Percentiles rank a stretch among this genome's conserved stretches.
phyloP scores from a whole-genome alignment of 768 basidiomycete species.

The Rhodosporidiobolus sp. region DNA sequence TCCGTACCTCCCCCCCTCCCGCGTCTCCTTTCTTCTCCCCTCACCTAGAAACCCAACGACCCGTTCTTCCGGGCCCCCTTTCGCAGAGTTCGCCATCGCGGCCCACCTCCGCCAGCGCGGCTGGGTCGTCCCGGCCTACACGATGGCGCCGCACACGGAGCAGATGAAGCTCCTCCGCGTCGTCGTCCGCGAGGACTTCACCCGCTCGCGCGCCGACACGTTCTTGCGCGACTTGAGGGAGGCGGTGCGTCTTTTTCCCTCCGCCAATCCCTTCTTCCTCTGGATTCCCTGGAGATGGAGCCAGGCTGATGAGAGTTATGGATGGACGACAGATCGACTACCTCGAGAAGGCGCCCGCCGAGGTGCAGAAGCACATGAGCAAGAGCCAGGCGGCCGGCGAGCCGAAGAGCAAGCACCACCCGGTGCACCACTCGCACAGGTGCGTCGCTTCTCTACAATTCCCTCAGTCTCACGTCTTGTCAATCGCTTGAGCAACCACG shows the following conservation, averaged over 20 bases:
- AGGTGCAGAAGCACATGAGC: slow-evolving; percentile 42
- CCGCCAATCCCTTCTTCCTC: too few species aligned
- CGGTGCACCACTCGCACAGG: slow-evolving; percentile 7
- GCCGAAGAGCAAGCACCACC: slow-evolving; percentile 5
- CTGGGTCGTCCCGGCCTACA: slow-evolving; percentile 41
- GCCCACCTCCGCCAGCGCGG: slow-evolving; percentile 40
- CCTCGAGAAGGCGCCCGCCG: slow-evolving; percentile 44
- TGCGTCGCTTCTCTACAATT: background rate
- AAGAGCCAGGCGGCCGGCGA: slow-evolving; percentile 13
- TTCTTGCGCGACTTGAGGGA: slow-evolving; percentile 46
- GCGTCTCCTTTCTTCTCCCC: too few species aligned
- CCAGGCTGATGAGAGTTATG: too few species aligned
- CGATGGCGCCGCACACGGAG: slow-evolving; percentile 22
- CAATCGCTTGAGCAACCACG: too few species aligned
- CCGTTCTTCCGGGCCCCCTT: background rate
- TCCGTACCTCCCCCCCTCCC: too few species aligned
- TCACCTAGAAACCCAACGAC: too few species aligned
- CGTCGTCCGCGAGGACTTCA: slow-evolving; percentile 48
- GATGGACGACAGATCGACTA: too few species aligned
- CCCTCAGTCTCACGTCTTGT: too few species aligned
- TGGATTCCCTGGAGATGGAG: too few species aligned
- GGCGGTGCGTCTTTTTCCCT: too few species aligned
- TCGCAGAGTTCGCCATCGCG: slow-evolving; percentile 48
- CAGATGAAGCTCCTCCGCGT: slow-evolving; percentile 47
- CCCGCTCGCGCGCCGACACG: slow-evolving; percentile 43